These are phyloP conservation scores for Aspergillus biplanus DNA, from an alignment of 495 filamentous ascomycete genomes.

Conservation along the genomic window DNA sequence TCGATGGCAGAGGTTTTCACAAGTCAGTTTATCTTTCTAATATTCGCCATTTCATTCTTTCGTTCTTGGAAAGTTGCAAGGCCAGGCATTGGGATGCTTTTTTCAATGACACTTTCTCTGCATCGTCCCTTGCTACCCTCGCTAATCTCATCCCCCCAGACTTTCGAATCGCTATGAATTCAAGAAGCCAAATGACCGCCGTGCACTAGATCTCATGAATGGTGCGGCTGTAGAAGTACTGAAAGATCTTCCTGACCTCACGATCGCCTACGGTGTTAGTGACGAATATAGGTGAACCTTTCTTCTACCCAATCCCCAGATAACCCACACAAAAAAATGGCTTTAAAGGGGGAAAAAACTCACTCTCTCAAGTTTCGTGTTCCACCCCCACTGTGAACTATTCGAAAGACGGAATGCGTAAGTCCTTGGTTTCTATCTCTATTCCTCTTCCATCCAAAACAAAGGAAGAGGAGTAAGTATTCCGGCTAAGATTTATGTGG, in stretches of 20 bases:
- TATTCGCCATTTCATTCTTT: constrained; percentile 1
- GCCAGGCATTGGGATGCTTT: neutral
- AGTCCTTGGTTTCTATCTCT: constrained; percentile 21
- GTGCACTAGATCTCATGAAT: constrained; percentile 93
- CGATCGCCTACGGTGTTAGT: constrained; percentile 87
- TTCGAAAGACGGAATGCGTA: constrained; percentile 89
- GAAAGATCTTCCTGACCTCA: constrained; percentile 81
- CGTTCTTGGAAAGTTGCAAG: neutral
- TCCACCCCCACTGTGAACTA: constrained; percentile 75
- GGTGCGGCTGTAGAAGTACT: constrained; percentile 81
- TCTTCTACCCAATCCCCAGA: neutral
- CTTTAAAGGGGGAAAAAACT: neutral
- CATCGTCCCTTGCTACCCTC: neutral
- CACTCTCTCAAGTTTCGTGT: constrained; percentile 69
- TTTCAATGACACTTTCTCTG: neutral
- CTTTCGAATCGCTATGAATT: constrained; percentile 83
- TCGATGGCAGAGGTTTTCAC: constrained; percentile 91
- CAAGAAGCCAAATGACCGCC: constrained; percentile 87
- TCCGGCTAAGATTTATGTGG: neutral
- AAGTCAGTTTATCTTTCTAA: constrained; percentile 60
- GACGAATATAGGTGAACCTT: constrained; percentile 83
- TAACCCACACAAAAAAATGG: neutral
- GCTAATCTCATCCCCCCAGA: constrained; percentile 41
- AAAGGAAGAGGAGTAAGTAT: neutral
- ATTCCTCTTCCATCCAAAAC: neutral